Conservation (phyloP, 192 early-diverging fungal genomes). For the Coemansia sp. region DNA sequence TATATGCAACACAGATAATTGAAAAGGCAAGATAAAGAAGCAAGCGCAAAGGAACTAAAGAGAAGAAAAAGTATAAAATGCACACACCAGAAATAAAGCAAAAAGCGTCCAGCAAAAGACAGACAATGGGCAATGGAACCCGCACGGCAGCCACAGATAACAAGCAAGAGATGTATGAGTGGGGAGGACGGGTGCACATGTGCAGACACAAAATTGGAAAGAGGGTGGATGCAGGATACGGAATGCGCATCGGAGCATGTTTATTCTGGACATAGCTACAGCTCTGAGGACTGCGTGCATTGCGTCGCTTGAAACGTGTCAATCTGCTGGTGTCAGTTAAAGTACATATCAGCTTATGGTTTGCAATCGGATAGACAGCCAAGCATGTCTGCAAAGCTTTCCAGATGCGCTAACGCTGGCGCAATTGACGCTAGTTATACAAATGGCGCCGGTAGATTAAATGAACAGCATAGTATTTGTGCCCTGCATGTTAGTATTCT, state of each 20-base stretch:
- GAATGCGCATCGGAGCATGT: slow-evolving; percentile 3
- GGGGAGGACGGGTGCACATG: slow-evolving; percentile 3
- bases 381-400: neutral
- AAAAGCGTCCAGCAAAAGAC: neutral
- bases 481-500: neutral
- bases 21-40: neutral
- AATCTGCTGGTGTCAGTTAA: neutral
- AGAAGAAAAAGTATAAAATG: slow-evolving; percentile 7
- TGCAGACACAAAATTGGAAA: slow-evolving; percentile 5
- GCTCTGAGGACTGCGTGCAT: slow-evolving; percentile 11
- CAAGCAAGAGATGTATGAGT: slow-evolving; percentile 3
- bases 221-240: slow-evolving; percentile 2
- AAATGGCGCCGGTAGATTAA: neutral
- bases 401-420: neutral
- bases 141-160: neutral
- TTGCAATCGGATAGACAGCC: neutral
- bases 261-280: slow-evolving; percentile 9
- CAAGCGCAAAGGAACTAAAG: neutral
- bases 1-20: neutral
- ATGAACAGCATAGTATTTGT: neutral
- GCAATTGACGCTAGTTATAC: neutral
- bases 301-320: neutral
- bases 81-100: neutral
- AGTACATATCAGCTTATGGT: neutral
- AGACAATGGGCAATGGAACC: neutral